Base-by-base conservation (phyloP, 345 rosid genomes). In the Hirschfeldia incana region DNA sequence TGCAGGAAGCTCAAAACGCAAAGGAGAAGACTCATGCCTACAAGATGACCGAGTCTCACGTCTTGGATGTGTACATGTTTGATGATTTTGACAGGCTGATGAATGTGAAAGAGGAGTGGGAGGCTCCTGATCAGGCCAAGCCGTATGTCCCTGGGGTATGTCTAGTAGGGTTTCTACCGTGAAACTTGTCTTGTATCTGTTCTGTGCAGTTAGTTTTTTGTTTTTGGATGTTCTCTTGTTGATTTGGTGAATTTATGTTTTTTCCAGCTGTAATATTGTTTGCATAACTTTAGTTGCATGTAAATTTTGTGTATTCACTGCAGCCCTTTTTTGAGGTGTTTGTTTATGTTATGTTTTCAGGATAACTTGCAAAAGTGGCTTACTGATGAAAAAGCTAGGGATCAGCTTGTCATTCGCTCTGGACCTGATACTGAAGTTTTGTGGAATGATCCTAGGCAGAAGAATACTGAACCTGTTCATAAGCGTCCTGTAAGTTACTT, bases 351-450 rank as follows among this genome's bases (percentile, higher is more conserved):
- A 9, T 0, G 3, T 33, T 76, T 67, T 42, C 89, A 95, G 99
- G 99, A 95, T 78, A 91, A 95, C 79, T 92, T 93, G 67, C 98
- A 95, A 75, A 87, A 88, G 10, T 93, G 98, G 98, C 97, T 93
- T 17, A 88, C 93, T 17, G 99, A 95, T 78, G 94, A 89, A 58
- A 95, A 95, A 75, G 98, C 97, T 0, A 86, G 98, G 21, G 99
- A 93, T 76, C 98, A 95, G 84, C 88, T 91, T 81, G 98, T 93
- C 64, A 95, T 89, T 78, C 94, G 97, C 60, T 87, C 97, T 70
- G 97, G 94, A 42, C 72, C 89, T 37, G 97, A 93, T 76, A 93
- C 97, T 28, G 99, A 95, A 89, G 94, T 95, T 44, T 80, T 91
- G 33, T 95, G 98, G 99, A 95, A 95, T 87, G 99, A 95, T 70